These are phyloP conservation scores for Beta vulgaris DNA, from an alignment of 148 eudicot genomes.

Conservation along the genomic window DNA sequence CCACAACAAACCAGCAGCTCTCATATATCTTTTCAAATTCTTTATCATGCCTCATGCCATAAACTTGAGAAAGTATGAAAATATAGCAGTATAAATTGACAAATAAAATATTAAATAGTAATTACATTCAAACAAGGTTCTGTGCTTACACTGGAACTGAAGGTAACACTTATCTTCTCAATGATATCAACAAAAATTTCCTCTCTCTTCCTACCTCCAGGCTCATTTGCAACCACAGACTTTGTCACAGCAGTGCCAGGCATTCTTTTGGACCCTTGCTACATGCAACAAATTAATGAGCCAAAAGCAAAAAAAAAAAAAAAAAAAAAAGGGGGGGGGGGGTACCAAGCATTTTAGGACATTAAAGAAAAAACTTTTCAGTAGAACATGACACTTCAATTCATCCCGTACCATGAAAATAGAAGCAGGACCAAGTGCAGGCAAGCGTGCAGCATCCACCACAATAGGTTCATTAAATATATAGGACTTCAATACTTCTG, in stretches of 20 bases:
- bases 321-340: too few species aligned
- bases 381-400: neutral
- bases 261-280: constrained; percentile 97
- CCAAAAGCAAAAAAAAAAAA: constrained; percentile 18
- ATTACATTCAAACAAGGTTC: constrained; percentile 16
- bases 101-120: neutral
- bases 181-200: constrained; percentile 97
- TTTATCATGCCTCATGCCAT: neutral
- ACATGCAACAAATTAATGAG: constrained; percentile 33
- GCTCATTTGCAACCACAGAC: constrained; percentile 95
- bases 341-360: constrained; percentile 5
- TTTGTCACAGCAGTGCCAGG: constrained; percentile 97
- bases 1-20: neutral
- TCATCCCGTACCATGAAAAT: constrained; percentile 70
- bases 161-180: constrained; percentile 95
- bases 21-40: neutral
- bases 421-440: constrained; percentile 82
- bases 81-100: constrained; percentile 2
- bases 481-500: constrained; percentile 85
- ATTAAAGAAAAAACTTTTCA: neutral
- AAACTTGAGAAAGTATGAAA: neutral
- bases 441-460: constrained; percentile 84
- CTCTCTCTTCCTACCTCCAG: constrained; percentile 92
- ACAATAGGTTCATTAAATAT: constrained; percentile 90
- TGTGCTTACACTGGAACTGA: constrained; percentile 87